Percentiles rank a stretch among this genome's conserved stretches.
Evolutionary conservation across 768 basidiomycete genomes (phyloP).

Genomic region (Suillus cothurnatus): DNA sequence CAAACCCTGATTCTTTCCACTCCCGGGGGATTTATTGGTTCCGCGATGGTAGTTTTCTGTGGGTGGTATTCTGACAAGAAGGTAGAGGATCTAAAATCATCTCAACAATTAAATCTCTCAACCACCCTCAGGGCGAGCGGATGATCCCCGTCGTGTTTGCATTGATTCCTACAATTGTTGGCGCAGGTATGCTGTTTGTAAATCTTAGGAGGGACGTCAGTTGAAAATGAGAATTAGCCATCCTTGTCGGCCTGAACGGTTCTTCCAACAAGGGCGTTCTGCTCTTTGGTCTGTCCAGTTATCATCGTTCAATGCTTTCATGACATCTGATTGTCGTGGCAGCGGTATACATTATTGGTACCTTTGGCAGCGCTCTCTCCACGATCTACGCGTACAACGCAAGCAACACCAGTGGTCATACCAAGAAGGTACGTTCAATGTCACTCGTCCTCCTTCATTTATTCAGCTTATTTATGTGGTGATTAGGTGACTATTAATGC

Average conservation of each 20-base stretch:
- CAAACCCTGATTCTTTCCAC: slow-evolving; percentile 63
- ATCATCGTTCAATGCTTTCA: not conserved
- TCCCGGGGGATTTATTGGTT: slow-evolving; percentile 53
- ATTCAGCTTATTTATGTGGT: not conserved
- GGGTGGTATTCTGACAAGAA: slow-evolving; percentile 70
- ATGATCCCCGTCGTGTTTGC: slow-evolving; percentile 64
- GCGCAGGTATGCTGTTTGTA: slow-evolving; percentile 41
- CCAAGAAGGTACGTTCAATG: slow-evolving; percentile 52
- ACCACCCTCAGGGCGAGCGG: slow-evolving; percentile 47
- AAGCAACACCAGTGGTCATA: slow-evolving; percentile 63
- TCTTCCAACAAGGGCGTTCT: slow-evolving; percentile 51
- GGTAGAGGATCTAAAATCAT: slow-evolving; percentile 31
- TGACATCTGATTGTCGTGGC: slow-evolving; percentile 5
- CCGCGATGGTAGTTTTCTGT: slow-evolving; percentile 50
- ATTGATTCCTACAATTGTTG: slow-evolving; percentile 59
- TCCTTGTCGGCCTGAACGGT: slow-evolving; percentile 56
- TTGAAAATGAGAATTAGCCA: slow-evolving; percentile 30
- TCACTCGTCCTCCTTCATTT: not conserved
- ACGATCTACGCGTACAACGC: slow-evolving; percentile 67
- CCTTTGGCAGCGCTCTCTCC: slow-evolving; percentile 61
- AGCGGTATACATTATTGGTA: slow-evolving; percentile 54
- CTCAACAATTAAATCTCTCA: not conserved
- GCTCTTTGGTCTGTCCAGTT: slow-evolving; percentile 49
- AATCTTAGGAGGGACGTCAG: not conserved
- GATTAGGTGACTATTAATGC: slow-evolving; percentile 57